These are phyloP conservation scores for Phytophthora boehmeriae DNA, from an alignment of 352 stramenopile genomes.

Conservation along the genomic window DNA sequence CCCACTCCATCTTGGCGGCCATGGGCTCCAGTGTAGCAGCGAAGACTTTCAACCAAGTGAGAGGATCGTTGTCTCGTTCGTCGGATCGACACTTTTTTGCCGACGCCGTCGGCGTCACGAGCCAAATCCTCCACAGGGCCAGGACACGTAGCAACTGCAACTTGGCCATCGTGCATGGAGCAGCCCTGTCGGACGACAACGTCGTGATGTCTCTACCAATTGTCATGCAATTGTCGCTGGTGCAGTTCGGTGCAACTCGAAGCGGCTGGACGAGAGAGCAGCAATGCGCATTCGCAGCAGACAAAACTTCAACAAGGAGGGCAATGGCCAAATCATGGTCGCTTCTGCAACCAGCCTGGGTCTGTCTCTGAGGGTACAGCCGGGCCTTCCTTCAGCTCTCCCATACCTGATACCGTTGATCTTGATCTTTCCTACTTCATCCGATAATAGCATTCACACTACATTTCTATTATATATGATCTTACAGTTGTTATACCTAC, in stretches of 20 bases:
- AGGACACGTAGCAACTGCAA: neutral
- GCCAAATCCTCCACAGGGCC: too few species aligned
- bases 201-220: neutral
- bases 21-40: too few species aligned
- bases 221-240: neutral
- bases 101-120: too few species aligned
- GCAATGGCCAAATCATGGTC: neutral
- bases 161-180: neutral
- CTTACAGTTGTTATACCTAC: neutral
- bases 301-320: neutral
- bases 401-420: neutral
- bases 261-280: neutral
- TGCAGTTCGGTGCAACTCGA: neutral
- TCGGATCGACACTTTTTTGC: too few species aligned
- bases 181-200: neutral
- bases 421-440: too few species aligned
- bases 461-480: neutral
- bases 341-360: neutral
- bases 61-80: too few species aligned
- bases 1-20: too few species aligned
- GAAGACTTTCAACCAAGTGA: too few species aligned
- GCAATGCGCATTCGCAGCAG: neutral
- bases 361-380: slow-evolving; percentile 1
- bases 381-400: neutral
- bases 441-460: too few species aligned